Percentiles rank a stretch among this genome's conserved stretches.
Conservation (phyloP, 2,329 filamentous ascomycete genomes). For the Pseudogymnoascus sp. region DNA sequence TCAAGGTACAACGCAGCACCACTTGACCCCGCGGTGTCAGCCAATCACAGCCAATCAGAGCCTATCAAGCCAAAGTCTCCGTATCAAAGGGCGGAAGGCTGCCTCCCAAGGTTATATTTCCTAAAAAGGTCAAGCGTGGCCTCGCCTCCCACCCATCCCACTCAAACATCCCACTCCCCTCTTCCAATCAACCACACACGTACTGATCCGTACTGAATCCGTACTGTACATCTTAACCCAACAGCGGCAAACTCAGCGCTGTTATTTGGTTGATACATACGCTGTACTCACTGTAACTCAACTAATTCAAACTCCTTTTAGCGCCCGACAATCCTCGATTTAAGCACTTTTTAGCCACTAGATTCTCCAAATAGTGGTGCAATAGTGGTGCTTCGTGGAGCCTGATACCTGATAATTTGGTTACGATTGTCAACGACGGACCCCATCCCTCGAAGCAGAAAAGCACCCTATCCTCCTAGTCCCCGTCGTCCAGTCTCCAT, state of each 20-base stretch:
- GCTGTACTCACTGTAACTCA: neutral
- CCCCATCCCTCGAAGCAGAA: neutral
- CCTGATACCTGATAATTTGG: constrained; percentile 1
- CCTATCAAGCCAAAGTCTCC: neutral
- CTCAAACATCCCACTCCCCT: constrained; percentile 3
- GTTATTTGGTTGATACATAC: neutral
- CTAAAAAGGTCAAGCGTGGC: constrained; percentile 3
- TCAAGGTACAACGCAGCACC: constrained; percentile 5
- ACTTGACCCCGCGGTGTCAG: constrained; percentile 6
- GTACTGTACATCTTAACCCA: constrained; percentile 1
- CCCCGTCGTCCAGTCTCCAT: constrained; percentile 7
- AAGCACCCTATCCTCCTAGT: neutral
- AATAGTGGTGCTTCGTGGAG: neutral
- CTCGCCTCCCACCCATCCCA: neutral
- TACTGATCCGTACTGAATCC: neutral
- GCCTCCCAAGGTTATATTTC: neutral
- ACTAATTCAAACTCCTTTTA: neutral
- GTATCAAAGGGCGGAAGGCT: constrained; percentile 2
- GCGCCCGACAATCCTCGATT: neutral
- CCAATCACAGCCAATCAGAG: neutral
- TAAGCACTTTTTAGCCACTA: neutral
- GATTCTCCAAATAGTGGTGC: neutral
- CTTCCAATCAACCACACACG: constrained; percentile 8
- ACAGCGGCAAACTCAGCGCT: constrained; percentile 1
- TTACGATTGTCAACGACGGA: neutral